These are phyloP conservation scores for Annulohypoxylon truncatum DNA, from an alignment of 2,329 filamentous ascomycete species.

Conservation along the genomic window DNA sequence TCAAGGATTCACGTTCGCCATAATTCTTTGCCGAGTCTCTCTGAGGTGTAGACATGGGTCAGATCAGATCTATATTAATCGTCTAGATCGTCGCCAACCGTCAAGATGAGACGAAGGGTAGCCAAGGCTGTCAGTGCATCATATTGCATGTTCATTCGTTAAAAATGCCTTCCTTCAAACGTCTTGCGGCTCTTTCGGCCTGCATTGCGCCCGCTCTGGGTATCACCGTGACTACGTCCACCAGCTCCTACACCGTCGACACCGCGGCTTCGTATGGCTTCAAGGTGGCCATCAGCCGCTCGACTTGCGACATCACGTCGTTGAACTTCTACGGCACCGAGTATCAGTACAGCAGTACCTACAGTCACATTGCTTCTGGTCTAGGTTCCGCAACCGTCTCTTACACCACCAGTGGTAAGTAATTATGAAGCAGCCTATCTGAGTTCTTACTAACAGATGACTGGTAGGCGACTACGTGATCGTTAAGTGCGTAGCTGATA, in stretches of 20 bases:
- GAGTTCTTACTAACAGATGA: slow-evolving; percentile 54
- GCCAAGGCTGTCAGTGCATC: slow-evolving; percentile 14
- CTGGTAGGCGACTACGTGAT: slow-evolving; percentile 61
- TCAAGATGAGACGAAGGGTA: slow-evolving; percentile 10
- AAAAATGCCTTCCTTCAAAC: slow-evolving; percentile 33
- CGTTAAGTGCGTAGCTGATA: slow-evolving; percentile 63
- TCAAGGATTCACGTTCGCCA: slow-evolving; percentile 15
- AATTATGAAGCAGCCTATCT: slow-evolving; percentile 52
- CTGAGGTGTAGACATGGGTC: slow-evolving; percentile 15
- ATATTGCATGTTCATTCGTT: slow-evolving; percentile 16
- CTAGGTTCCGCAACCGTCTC: slow-evolving; percentile 63
- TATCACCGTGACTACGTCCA: slow-evolving; percentile 44
- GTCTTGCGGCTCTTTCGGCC: slow-evolving; percentile 39
- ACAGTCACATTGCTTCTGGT: slow-evolving; percentile 65
- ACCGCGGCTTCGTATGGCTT: slow-evolving; percentile 47
- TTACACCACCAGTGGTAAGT: slow-evolving; percentile 48
- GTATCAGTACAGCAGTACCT: slow-evolving; percentile 60
- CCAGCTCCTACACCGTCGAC: slow-evolving; percentile 44
- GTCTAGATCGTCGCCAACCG: slow-evolving; percentile 6
- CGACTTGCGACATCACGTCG: slow-evolving; percentile 65
- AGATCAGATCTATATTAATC: slow-evolving; percentile 25
- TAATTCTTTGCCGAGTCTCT: slow-evolving; percentile 14
- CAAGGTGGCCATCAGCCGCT: slow-evolving; percentile 45
- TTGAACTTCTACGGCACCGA: slow-evolving; percentile 62
- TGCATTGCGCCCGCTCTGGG: slow-evolving; percentile 41